A percentile compares a stretch with the other conserved stretches of the same genome.
phyloP scores from a whole-genome alignment of 148 eudicot genomes.

The Cornus kousa region DNA sequence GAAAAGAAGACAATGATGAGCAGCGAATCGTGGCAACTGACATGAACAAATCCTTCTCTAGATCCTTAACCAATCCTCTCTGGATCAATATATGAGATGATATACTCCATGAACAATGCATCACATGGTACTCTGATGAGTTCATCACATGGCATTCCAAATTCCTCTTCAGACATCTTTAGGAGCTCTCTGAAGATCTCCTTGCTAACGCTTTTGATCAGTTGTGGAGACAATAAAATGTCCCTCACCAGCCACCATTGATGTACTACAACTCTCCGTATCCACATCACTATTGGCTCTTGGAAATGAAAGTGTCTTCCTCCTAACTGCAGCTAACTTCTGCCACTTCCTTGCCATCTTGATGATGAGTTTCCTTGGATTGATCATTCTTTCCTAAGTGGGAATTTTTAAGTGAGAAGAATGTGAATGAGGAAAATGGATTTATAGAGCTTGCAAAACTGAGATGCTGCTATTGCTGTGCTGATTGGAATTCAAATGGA shows the following conservation, averaged over 20 bases:
- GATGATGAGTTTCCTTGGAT: conserved; percentile 23
- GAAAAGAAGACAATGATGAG: neutral
- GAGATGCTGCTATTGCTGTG: neutral
- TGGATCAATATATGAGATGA: conserved; percentile 26
- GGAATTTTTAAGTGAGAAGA: neutral
- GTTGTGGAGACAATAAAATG: conserved; percentile 28
- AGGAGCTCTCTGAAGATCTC: conserved; percentile 25
- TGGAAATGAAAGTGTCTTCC: conserved; percentile 16
- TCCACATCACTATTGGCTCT: no score
- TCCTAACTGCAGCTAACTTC: conserved; percentile 23
- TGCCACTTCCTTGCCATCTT: conserved; percentile 40
- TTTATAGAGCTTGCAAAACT: neutral
- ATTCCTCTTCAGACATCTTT: conserved; percentile 44
- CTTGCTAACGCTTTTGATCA: conserved; percentile 26
- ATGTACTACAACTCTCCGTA: neutral
- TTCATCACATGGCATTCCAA: conserved; percentile 33
- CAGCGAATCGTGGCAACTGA: conserved; percentile 4
- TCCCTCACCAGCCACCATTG: conserved; percentile 21
- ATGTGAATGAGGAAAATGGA: neutral
- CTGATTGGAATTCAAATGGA: neutral
- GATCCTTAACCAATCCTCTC: neutral
- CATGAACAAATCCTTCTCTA: conserved; percentile 22
- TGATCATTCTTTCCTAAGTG: conserved; percentile 27
- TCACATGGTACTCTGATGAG: conserved; percentile 43
- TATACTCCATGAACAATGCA: conserved; percentile 26